Percentiles rank a stretch among this genome's conserved stretches.
phyloP scores from a whole-genome alignment of 768 basidiomycete species.

The Candolleomyces eurysporus region DNA sequence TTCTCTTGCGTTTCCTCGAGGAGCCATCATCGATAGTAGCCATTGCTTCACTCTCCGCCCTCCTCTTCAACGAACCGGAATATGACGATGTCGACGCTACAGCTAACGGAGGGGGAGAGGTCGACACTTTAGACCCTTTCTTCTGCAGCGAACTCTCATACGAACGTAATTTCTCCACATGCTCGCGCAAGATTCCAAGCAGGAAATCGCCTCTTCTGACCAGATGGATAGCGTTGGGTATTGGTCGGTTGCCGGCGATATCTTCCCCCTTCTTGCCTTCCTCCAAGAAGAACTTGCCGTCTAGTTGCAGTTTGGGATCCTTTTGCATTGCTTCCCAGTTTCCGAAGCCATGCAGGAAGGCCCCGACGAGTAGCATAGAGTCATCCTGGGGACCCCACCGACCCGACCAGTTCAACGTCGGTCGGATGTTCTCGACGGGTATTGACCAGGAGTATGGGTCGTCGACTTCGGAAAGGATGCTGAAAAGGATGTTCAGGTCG shows the following conservation, averaged over 20 bases:
- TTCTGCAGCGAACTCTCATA: conserved; percentile 78
- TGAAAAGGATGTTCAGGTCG: conserved; percentile 85
- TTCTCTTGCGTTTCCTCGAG: conserved; percentile 78
- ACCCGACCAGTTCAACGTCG: conserved; percentile 94
- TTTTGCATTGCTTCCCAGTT: conserved; percentile 96
- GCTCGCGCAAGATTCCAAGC: conserved; percentile 76
- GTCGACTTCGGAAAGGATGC: conserved; percentile 68
- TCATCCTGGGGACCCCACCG: conserved; percentile 93
- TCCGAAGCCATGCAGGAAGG: conserved; percentile 91
- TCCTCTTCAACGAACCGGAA: conserved; percentile 61
- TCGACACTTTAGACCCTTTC: conserved; percentile 68
- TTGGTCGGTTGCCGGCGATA: conserved; percentile 68
- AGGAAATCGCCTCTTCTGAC: conserved; percentile 97
- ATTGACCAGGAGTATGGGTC: conserved; percentile 83
- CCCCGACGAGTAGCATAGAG: conserved; percentile 91
- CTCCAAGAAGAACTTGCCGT: conserved; percentile 96
- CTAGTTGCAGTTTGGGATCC: conserved; percentile 77
- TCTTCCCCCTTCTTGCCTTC: conserved; percentile 96
- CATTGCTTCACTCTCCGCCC: conserved; percentile 84
- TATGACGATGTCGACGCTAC: conserved; percentile 68
- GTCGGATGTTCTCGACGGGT: conserved; percentile 90
- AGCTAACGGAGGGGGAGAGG: conserved; percentile 72
- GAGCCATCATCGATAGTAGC: conserved; percentile 74
- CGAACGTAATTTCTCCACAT: conserved; percentile 88
- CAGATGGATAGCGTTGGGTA: conserved; percentile 97